These are phyloP conservation scores for Rubroboletus pulcherrimus DNA, from an alignment of 768 basidiomycete species.

Conservation along the genomic window DNA sequence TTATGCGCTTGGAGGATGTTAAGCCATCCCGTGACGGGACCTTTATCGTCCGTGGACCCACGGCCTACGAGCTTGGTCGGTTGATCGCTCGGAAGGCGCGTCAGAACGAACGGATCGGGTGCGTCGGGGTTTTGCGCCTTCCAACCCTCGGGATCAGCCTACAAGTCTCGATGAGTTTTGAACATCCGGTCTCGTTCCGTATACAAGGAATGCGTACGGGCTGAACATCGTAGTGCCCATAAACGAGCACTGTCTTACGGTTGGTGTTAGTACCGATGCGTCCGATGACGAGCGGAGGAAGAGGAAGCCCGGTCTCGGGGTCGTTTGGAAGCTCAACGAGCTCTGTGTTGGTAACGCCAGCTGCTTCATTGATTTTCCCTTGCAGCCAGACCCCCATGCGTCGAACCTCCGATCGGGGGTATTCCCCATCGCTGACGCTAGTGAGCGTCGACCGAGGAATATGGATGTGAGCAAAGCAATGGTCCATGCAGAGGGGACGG, in stretches of 20 bases:
- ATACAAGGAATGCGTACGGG: slow-evolving; percentile 49
- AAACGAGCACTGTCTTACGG: slow-evolving; percentile 67
- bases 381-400: not conserved
- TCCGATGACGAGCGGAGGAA: slow-evolving; percentile 2
- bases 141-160: slow-evolving; percentile 1
- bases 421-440: not conserved
- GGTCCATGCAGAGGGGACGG: not conserved
- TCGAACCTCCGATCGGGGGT: not conserved
- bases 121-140: not conserved
- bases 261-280: not conserved
- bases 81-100: slow-evolving; percentile 41
- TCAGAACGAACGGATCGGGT: not conserved
- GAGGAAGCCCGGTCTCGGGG: not conserved
- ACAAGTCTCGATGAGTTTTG: not conserved
- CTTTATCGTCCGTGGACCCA: slow-evolving; percentile 87
- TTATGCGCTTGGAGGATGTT: slow-evolving; percentile 84
- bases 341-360: not conserved
- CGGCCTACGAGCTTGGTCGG: slow-evolving; percentile 65
- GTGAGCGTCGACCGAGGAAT: not conserved
- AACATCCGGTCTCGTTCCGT: not conserved
- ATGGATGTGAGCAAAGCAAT: not conserved
- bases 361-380: no score
- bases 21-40: slow-evolving; percentile 82
- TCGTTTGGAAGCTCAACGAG: not conserved
- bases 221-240: slow-evolving; percentile 91